A percentile compares a stretch with the other conserved stretches of the same genome.
phyloP scores from a whole-genome alignment of 1,284 basidiomycete genomes.

The Phylloboletellus chloephorus region DNA sequence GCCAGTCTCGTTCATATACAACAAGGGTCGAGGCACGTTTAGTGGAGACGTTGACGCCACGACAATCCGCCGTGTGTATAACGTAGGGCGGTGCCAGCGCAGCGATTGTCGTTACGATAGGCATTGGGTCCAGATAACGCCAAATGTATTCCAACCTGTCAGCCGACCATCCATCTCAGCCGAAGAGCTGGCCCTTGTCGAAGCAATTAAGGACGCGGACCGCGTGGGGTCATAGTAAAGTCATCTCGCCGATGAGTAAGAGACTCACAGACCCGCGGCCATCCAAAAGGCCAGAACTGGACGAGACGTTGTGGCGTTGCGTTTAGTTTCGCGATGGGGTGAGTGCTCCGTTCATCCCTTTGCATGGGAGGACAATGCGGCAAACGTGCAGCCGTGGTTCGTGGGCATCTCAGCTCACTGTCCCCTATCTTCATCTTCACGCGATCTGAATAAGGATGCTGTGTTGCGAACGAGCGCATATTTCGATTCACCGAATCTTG shows the following conservation, averaged over 20 bases:
- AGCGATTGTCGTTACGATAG: constrained; percentile 14
- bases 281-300: constrained; percentile 4
- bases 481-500: constrained; percentile 14
- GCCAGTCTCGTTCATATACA: constrained; percentile 23
- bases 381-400: constrained; percentile 16
- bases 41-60: constrained; percentile 25
- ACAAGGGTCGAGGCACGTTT: constrained; percentile 24
- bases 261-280: constrained; percentile 2
- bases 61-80: constrained; percentile 20
- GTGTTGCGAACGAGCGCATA: constrained; percentile 3
- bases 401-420: constrained; percentile 4
- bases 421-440: constrained; percentile 11
- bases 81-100: constrained; percentile 10
- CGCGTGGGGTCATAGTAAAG: background rate
- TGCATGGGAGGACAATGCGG: constrained; percentile 24
- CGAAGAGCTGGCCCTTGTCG: constrained; percentile 1
- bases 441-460: constrained; percentile 9
- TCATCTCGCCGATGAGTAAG: background rate
- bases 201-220: background rate
- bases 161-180: background rate
- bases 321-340: constrained; percentile 17
- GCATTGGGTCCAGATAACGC: constrained; percentile 9
- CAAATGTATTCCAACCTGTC: constrained; percentile 1
- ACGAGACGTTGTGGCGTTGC: constrained; percentile 19
- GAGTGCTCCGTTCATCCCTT: constrained; percentile 11